Evolutionary conservation across 441 rosid genomes (phyloP), one percentile per base, ranked within the genome.

Genomic region (Iberis amara): DNA sequence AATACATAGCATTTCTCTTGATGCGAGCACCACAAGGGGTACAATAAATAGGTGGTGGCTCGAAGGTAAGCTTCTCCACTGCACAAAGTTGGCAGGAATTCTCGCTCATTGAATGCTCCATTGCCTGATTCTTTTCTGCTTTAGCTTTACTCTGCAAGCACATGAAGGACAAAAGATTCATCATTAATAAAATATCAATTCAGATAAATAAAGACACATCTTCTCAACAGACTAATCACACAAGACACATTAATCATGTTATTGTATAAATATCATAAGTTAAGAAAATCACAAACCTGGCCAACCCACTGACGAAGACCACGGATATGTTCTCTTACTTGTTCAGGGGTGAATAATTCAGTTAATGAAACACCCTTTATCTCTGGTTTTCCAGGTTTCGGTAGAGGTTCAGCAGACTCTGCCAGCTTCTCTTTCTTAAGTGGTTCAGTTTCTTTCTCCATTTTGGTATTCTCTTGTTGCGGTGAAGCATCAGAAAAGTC

Each of bases 281-380:
- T 42, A 11, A 24, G 11, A 33, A 59, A 40, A 7, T 33, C 31
- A 28, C 74, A 42, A 27, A 90, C 99, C 95, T 94, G 99, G 66
- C 98, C 98, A 75, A 94, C 95, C 98, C 99, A 94, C 71, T 70
- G 96, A 69, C 99, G 81, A 47, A 94, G 96, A 46, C 99, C 98
- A 21, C 11, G 58, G 39, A 94, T 94, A 76, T 94, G 99, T 75
- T 78, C 90, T 60, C 84, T 82, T 35, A 94, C 88, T 83, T 94
- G 98, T 68, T 94, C 98, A 7, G 99, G 99, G 40, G 99, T 87
- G 71, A 94, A 94, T 61, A 94, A 70, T 70, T 94, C 99, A 31
- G 83, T 94, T 78, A 90, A 61, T 46, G 99, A 94, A 32, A 94
- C 98, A 57, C 96, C 99, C 65, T 90, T 85, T 68, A 94, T 83